Evolutionary conservation across 805 yeast genomes (phyloP).

Genomic region (Candida argentea): DNA sequence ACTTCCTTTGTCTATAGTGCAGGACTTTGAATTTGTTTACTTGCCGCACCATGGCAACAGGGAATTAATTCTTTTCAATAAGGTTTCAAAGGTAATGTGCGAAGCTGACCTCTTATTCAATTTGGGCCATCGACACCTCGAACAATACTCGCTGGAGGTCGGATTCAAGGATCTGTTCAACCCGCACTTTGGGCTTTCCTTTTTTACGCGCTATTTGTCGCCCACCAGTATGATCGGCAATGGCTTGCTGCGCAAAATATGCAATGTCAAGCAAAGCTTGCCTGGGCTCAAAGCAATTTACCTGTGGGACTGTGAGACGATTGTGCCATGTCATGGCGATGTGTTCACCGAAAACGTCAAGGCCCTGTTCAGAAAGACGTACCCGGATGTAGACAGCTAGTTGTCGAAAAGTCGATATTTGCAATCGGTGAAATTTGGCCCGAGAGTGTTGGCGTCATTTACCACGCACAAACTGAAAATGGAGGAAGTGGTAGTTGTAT

Average conservation of each 20-base stretch:
- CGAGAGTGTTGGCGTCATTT: too few species aligned
- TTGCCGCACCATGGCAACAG: slow-evolving; percentile 48
- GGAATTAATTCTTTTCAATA: slow-evolving; percentile 46
- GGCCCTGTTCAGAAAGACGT: too few species aligned
- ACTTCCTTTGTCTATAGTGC: slow-evolving; percentile 27
- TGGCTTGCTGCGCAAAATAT: slow-evolving; percentile 15
- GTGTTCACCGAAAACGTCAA: slow-evolving; percentile 28
- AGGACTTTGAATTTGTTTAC: slow-evolving; percentile 44
- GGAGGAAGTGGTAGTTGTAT: too few species aligned
- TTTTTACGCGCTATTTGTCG: slow-evolving; percentile 28
- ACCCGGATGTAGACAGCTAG: too few species aligned
- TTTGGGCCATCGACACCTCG: slow-evolving; percentile 30
- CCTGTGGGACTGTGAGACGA: slow-evolving; percentile 15
- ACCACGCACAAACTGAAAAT: too few species aligned
- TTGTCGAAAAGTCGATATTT: too few species aligned
- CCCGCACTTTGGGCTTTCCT: slow-evolving; percentile 38
- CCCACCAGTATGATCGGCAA: slow-evolving; percentile 30
- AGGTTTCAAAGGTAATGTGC: slow-evolving; percentile 35
- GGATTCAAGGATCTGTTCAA: slow-evolving; percentile 35
- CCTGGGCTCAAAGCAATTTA: slow-evolving; percentile 12
- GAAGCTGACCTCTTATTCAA: slow-evolving; percentile 57
- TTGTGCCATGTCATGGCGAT: slow-evolving; percentile 35
- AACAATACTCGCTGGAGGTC: slow-evolving; percentile 31
- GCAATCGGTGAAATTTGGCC: too few species aligned
- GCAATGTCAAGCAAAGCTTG: slow-evolving; percentile 8